Evolutionary conservation across 1,284 basidiomycete genomes (phyloP).

Genomic region (Thecaphora thlaspeos): DNA sequence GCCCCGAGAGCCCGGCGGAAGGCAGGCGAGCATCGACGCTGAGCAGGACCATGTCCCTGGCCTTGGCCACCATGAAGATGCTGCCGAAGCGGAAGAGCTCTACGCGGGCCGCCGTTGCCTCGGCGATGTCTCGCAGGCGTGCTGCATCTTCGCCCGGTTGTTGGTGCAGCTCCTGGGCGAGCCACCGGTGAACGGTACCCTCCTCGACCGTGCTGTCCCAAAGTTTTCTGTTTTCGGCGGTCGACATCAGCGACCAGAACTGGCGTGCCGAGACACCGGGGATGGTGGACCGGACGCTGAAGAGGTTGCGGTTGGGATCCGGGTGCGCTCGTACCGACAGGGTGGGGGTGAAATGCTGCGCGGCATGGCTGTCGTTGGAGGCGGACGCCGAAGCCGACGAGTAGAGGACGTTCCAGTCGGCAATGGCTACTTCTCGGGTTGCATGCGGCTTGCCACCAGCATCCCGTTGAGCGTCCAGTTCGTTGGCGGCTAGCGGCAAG

Average conservation of each 20-base stretch:
- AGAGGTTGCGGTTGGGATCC: conserved; percentile 33
- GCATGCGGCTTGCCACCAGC: conserved; percentile 9
- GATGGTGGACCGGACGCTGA: conserved; percentile 40
- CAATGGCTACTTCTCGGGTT: conserved; percentile 25
- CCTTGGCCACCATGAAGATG: conserved; percentile 52
- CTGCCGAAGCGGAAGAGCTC: conserved; percentile 43
- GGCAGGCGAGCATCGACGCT: conserved; percentile 42
- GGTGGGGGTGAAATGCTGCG: conserved; percentile 18
- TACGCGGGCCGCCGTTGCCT: conserved; percentile 23
- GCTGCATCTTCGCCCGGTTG: conserved; percentile 4
- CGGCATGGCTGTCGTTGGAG: not conserved
- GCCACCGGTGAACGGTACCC: conserved; percentile 30
- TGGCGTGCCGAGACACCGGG: conserved; percentile 37
- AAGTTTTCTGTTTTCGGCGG: conserved; percentile 37
- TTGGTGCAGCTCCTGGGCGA: conserved; percentile 10
- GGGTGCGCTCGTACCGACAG: conserved; percentile 43
- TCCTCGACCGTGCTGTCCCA: conserved; percentile 44
- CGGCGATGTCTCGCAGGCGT: conserved; percentile 1
- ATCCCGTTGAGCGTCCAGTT: not conserved
- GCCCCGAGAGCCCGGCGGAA: conserved; percentile 8
- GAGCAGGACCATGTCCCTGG: conserved; percentile 45
- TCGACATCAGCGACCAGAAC: conserved; percentile 53
- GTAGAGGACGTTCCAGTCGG: conserved; percentile 39
- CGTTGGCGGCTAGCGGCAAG: conserved; percentile 11
- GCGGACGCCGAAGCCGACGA: conserved; percentile 16